phyloP scores from a whole-genome alignment of 2,329 filamentous ascomycete species.

The Setomelanomma holmii region DNA sequence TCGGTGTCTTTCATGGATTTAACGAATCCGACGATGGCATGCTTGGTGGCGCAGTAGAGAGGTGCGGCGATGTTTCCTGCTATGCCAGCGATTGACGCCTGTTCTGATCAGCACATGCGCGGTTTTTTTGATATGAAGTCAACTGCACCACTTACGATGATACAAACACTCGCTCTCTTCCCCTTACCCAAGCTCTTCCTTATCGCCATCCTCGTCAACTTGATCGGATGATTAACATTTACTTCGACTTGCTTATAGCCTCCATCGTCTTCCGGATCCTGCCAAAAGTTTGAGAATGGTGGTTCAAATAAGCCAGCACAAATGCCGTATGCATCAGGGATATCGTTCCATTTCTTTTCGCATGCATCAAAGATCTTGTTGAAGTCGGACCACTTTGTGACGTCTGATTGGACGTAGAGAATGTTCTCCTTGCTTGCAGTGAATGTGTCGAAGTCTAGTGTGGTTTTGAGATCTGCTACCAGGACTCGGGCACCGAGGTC shows the following conservation, averaged over 20 bases:
- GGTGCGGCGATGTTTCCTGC: conserved; percentile 34
- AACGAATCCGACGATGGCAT: conserved; percentile 41
- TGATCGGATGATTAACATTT: conserved; percentile 41
- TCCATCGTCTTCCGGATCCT: conserved; percentile 34
- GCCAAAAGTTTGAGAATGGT: conserved; percentile 39
- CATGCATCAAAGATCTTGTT: conserved; percentile 31
- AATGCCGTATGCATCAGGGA: conserved; percentile 42
- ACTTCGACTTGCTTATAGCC: conserved; percentile 39
- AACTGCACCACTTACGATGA: conserved; percentile 35
- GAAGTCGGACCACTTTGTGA: conserved; percentile 36
- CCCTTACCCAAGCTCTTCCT: conserved; percentile 32
- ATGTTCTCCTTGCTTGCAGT: conserved; percentile 27
- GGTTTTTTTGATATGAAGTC: no score
- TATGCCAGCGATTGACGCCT: conserved; percentile 37
- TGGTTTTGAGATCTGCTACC: conserved; percentile 35
- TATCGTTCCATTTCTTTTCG: conserved; percentile 38
- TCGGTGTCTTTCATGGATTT: conserved; percentile 37
- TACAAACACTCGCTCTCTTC: conserved; percentile 40
- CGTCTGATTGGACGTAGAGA: conserved; percentile 36
- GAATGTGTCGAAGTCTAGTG: conserved; percentile 27
- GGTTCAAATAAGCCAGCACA: conserved; percentile 42
- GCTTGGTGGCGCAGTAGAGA: conserved; percentile 41
- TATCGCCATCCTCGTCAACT: conserved; percentile 39
- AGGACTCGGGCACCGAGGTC: conserved; percentile 29
- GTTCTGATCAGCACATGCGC: no score